Evolutionary conservation across 768 basidiomycete species (phyloP).

Genomic region (Cubamyces lactineus): DNA sequence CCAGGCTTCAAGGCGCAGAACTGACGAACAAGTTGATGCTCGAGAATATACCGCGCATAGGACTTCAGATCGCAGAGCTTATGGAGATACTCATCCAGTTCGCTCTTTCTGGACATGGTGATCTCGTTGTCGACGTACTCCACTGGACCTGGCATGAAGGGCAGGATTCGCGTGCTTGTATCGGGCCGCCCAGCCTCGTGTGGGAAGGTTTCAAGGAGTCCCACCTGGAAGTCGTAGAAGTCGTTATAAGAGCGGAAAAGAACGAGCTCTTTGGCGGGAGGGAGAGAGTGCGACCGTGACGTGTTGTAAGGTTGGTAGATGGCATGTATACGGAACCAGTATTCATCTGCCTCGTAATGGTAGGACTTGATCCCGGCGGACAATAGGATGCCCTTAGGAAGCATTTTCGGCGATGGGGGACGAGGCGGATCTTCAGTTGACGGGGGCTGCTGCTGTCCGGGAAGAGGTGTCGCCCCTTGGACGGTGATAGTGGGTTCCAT

Average conservation of each 20-base stretch:
- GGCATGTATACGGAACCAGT: conserved; percentile 96
- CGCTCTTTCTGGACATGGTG: conserved; percentile 76
- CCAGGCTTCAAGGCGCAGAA: conserved; percentile 89
- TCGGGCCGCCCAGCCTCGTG: conserved; percentile 85
- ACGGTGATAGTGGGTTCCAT: conserved; percentile 21
- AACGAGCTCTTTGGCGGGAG: conserved; percentile 76
- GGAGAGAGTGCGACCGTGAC: conserved; percentile 56
- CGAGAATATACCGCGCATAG: conserved; percentile 79
- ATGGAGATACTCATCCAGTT: conserved; percentile 88
- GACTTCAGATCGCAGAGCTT: conserved; percentile 74
- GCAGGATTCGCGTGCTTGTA: conserved; percentile 73
- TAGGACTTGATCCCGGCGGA: conserved; percentile 93
- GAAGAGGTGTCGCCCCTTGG: conserved; percentile 21
- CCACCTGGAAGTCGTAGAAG: conserved; percentile 97
- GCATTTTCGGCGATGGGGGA: conserved; percentile 47
- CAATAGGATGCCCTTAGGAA: conserved; percentile 84
- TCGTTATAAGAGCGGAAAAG: conserved; percentile 97
- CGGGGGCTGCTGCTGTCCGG: conserved; percentile 29
- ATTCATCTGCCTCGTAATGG: conserved; percentile 94
- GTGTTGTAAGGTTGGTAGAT: conserved; percentile 82
- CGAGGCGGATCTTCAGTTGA: conserved; percentile 38
- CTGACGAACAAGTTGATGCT: conserved; percentile 75
- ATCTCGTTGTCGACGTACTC: conserved; percentile 81
- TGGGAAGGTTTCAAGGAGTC: conserved; percentile 84
- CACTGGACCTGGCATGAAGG: conserved; percentile 97